These are phyloP conservation scores for Meyerozyma sp. DNA, from an alignment of 1,139 yeast genomes.

Conservation along the genomic window DNA sequence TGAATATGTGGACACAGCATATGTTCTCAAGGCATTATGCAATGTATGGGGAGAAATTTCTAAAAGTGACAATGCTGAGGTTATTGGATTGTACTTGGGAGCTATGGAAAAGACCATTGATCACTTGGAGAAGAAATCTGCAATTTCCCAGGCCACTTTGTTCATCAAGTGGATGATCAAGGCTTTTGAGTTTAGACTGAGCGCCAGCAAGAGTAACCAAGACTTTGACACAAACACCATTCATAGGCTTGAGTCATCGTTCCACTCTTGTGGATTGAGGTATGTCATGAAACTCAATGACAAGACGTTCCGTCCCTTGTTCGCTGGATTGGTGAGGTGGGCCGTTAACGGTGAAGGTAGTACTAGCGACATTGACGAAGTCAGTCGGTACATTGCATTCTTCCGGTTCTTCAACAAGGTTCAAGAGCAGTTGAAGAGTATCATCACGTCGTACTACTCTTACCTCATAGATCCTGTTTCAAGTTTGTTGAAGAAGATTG, in stretches of 20 bases:
- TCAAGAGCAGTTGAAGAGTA: slow-evolving; percentile 78
- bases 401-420: slow-evolving; percentile 82
- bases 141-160: slow-evolving; percentile 62
- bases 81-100: slow-evolving; percentile 68
- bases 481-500: slow-evolving; percentile 45
- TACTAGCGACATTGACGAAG: slow-evolving; percentile 36
- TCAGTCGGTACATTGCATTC: slow-evolving; percentile 62
- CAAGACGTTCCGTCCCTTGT: slow-evolving; percentile 86
- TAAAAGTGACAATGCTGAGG: slow-evolving; percentile 39
- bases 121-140: slow-evolving; percentile 65
- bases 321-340: slow-evolving; percentile 89
- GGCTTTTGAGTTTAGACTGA: slow-evolving; percentile 62
- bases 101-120: slow-evolving; percentile 63
- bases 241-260: slow-evolving; percentile 73
- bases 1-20: slow-evolving; percentile 62
- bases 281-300: slow-evolving; percentile 90
- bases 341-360: slow-evolving; percentile 80
- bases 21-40: slow-evolving; percentile 57
- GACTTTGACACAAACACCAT: slow-evolving; percentile 67
- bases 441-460: slow-evolving; percentile 83
- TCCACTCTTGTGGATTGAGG: slow-evolving; percentile 66
- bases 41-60: slow-evolving; percentile 52
- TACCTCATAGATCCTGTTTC: slow-evolving; percentile 74
- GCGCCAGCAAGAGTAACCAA: slow-evolving; percentile 28
- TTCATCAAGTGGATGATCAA: slow-evolving; percentile 68